phyloP scores from a whole-genome alignment of 2,329 filamentous ascomycete species.

The Diaporthe caulivora region DNA sequence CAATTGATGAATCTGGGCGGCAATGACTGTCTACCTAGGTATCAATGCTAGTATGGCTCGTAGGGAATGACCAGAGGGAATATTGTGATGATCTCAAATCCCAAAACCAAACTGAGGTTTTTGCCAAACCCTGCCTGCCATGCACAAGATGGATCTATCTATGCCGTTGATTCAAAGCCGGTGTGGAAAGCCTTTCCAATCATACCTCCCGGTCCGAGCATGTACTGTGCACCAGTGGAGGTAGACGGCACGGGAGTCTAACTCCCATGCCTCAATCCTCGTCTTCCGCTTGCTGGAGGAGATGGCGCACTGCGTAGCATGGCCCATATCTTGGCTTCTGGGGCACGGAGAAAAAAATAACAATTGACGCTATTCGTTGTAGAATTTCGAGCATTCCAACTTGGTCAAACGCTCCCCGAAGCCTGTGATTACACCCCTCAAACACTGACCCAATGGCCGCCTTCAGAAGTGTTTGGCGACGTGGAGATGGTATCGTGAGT shows the following conservation, averaged over 20 bases:
- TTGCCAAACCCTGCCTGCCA: neutral
- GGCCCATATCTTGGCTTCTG: neutral
- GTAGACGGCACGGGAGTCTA: neutral
- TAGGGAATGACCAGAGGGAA: neutral
- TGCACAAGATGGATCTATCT: neutral
- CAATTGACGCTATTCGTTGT: neutral
- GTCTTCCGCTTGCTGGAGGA: neutral
- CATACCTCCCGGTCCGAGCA: neutral
- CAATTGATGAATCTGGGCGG: neutral
- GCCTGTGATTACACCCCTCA: neutral
- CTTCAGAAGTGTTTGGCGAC: fast-evolving
- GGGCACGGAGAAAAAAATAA: neutral
- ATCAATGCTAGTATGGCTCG: too few relatives aligned
- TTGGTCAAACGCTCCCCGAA: neutral
- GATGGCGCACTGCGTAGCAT: neutral
- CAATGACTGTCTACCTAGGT: too few relatives aligned
- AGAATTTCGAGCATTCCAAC: neutral
- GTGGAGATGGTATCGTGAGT: fast-evolving
- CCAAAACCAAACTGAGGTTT: too few relatives aligned
- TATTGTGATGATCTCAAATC: neutral
- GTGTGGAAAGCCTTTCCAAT: neutral
- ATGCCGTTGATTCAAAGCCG: neutral
- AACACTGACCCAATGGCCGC: fast-evolving
- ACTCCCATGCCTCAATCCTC: neutral
- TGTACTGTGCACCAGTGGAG: neutral